Conservation (phyloP, 2,329 filamentous ascomycete genomes). For the Pseudogymnoascus sp. region DNA sequence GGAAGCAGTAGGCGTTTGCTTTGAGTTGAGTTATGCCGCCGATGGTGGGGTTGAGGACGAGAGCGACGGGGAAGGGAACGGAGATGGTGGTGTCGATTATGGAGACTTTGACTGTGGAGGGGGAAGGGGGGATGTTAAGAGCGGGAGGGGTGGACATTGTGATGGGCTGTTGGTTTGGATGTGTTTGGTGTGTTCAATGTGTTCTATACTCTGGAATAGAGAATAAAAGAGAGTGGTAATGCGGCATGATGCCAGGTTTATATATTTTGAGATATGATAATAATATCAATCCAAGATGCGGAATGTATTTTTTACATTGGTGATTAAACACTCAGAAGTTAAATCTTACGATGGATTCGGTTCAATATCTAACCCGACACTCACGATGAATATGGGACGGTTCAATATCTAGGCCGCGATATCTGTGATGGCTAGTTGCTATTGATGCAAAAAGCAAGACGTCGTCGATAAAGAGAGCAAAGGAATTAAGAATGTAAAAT, state of each 20-base stretch:
- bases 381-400: background rate
- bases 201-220: background rate
- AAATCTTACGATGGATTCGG: background rate
- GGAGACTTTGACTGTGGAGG: conserved; percentile 24
- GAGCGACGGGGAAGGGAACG: conserved; percentile 18
- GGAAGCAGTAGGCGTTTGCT: conserved; percentile 37
- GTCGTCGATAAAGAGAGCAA: background rate
- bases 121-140: conserved; percentile 25
- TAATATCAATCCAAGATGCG: background rate
- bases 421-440: background rate
- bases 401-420: background rate
- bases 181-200: background rate
- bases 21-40: conserved; percentile 29
- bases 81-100: conserved; percentile 27
- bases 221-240: background rate
- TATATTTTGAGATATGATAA: background rate
- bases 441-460: background rate
- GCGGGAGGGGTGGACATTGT: conserved; percentile 12
- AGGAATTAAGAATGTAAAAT: background rate
- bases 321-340: background rate
- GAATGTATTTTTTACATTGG: background rate
- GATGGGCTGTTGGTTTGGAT: background rate
- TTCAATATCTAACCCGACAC: background rate
- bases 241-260: background rate
- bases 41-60: conserved; percentile 24